These are phyloP conservation scores for Westerdykella ornata DNA, from an alignment of 2,329 filamentous ascomycete species.

Conservation along the genomic window DNA sequence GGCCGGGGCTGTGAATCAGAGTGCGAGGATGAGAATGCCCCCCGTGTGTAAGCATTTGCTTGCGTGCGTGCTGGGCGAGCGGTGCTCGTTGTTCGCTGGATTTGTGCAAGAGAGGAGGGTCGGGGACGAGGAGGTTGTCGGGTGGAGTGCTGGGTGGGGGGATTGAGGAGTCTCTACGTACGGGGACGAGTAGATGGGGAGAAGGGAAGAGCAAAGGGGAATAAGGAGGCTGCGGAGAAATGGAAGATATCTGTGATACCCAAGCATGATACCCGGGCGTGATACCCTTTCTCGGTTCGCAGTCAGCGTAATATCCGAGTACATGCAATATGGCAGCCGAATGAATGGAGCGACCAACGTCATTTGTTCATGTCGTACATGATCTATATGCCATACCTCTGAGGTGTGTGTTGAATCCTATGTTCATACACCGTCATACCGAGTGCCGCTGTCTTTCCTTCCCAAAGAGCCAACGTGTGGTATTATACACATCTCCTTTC, in stretches of 20 bases:
- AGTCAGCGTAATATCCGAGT: too few relatives aligned
- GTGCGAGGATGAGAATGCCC: conserved; percentile 41
- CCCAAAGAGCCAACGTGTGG: conserved; percentile 7
- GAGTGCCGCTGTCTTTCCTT: too few relatives aligned
- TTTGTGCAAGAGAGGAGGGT: conserved; percentile 53
- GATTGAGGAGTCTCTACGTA: conserved; percentile 14
- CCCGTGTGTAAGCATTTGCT: conserved; percentile 82
- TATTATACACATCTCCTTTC: conserved; percentile 29
- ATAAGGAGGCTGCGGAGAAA: too few relatives aligned
- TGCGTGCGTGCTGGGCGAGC: conserved; percentile 69
- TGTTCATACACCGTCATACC: too few relatives aligned
- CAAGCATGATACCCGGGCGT: too few relatives aligned
- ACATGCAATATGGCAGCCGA: too few relatives aligned
- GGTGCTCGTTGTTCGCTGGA: conserved; percentile 52
- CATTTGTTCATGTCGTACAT: too few relatives aligned
- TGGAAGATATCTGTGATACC: too few relatives aligned
- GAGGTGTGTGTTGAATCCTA: too few relatives aligned
- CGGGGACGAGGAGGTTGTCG: conserved; percentile 62
- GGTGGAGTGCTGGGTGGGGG: conserved; percentile 49
- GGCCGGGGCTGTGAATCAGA: conserved; percentile 9
- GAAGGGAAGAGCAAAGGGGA: neutral
- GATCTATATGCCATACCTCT: too few relatives aligned
- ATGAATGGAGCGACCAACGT: too few relatives aligned
- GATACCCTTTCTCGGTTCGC: too few relatives aligned
- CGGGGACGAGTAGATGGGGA: neutral